Base-by-base conservation (phyloP, 2,329 filamentous ascomycete species). In the Penicillium sp. region DNA sequence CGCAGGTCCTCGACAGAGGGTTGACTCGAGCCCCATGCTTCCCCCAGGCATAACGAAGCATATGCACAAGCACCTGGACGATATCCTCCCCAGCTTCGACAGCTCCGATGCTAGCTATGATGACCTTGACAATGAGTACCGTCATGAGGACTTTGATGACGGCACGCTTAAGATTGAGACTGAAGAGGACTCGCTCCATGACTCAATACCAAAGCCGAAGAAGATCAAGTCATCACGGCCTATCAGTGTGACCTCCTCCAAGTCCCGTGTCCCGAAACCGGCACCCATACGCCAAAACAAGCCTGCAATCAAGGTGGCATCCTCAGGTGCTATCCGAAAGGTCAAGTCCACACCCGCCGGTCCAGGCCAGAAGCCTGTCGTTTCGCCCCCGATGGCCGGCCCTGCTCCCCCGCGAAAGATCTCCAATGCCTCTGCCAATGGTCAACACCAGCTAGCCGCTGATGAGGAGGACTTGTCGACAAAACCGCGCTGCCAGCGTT, bases 401-500 rank as follows among this genome's bases (percentile, higher is more conserved):
- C 73, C 77, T 30, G 84, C 82, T 30, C 83, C 84, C 9, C 79
- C 83, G 5, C 90, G 63, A 80, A 86, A 66, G 88, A 69, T 73
- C 9, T 76, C 77, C 2, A 73, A 71, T 9, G 92, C 91, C 15
- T 82, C 83, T 11, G 76, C 88, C 72, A 88, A 85, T 72, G 87
- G 88, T 73, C 86, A 88, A 70, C 82, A 86, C 66, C 85, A 85
- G 65, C 79, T 87, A 46, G 86, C 83, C 52, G 82, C 83, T 35
- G 92, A 93, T 68, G 92, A 97, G 67, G 93, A 97, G 67, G 93
- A 97, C 61, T 82, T 98, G 21, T 97, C 94, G 0, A 93, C 91
- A 68, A 97, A 98, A 81, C 95, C 95, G 60, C 93, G 95, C 66
- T 99, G 95, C 83, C 95, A 99, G 78, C 91, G 95, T 62, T 99